Percentiles rank a stretch among this genome's conserved stretches.
These are phyloP conservation scores for Notholithocarpus densiflorus DNA, from an alignment of 306 rosid species.

Conservation along the genomic window DNA sequence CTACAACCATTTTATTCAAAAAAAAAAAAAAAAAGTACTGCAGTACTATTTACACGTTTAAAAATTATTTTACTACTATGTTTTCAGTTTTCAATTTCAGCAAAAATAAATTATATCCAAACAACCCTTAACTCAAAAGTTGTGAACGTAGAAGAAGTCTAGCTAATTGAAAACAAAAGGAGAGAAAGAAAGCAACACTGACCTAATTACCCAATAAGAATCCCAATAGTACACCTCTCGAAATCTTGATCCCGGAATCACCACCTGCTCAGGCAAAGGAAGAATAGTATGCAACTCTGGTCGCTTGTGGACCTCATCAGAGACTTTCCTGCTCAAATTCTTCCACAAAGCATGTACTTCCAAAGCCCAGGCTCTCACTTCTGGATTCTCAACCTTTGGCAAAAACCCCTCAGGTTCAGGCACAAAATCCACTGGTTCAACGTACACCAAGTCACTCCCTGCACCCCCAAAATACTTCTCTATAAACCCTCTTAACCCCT, in stretches of 20 bases:
- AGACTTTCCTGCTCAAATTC: constrained; percentile 55
- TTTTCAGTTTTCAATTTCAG: too few relatives aligned
- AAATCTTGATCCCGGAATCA: constrained; percentile 83
- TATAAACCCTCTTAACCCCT: constrained; percentile 36
- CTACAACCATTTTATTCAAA: too few relatives aligned
- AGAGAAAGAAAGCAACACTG: not conserved
- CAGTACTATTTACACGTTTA: too few relatives aligned
- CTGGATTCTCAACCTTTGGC: constrained; percentile 52
- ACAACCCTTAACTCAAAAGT: too few relatives aligned
- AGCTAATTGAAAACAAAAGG: too few relatives aligned
- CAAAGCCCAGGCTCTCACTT: constrained; percentile 75
- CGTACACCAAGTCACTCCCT: constrained; percentile 64
- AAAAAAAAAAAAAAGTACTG: too few relatives aligned
- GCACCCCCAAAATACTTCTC: constrained; percentile 39
- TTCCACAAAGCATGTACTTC: constrained; percentile 76
- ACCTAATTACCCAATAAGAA: constrained; percentile 92
- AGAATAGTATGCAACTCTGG: constrained; percentile 68
- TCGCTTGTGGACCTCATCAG: constrained; percentile 29
- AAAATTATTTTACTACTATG: too few relatives aligned
- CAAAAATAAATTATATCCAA: too few relatives aligned
- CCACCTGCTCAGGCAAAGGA: constrained; percentile 45
- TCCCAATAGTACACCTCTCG: constrained; percentile 95
- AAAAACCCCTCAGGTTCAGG: constrained; percentile 58
- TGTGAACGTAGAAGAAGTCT: too few relatives aligned
- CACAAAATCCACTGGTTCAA: constrained; percentile 58